Percentiles rank a stretch among this genome's conserved stretches.
Conservation (phyloP, 2,329 filamentous ascomycete genomes). For the Thielaviopsis ethacetica region DNA sequence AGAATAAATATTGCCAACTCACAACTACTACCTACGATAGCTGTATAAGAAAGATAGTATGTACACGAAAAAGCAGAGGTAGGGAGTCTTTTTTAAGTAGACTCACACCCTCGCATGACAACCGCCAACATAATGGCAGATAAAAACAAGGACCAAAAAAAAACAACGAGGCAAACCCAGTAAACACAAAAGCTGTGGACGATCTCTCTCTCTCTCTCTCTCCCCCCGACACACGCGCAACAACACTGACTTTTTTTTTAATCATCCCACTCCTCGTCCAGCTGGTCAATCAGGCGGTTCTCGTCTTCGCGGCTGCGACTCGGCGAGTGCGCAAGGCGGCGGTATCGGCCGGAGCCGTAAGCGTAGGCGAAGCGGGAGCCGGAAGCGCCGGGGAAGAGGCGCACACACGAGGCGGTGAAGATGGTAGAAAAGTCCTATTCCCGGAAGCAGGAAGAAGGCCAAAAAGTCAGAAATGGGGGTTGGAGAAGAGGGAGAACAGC, state of each 20-base stretch:
- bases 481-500: neutral
- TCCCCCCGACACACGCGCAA: neutral
- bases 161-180: neutral
- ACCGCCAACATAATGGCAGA: neutral
- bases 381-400: conserved; percentile 37
- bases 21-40: neutral
- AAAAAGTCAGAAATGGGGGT: conserved; percentile 13
- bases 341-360: conserved; percentile 39
- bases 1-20: neutral
- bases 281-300: conserved; percentile 84
- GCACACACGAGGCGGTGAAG: conserved; percentile 50
- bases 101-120: neutral
- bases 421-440: conserved; percentile 49
- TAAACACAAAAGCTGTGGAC: neutral
- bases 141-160: neutral
- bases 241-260: conserved; percentile 17
- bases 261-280: conserved; percentile 96
- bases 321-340: conserved; percentile 39
- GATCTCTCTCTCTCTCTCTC: neutral
- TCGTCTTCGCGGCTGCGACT: conserved; percentile 56
- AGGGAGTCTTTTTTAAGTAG: neutral
- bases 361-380: conserved; percentile 17
- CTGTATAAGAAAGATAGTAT: neutral
- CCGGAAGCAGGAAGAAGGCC: neutral
- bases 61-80: neutral